A percentile compares a stretch with the other conserved stretches of the same genome.
phyloP scores from a whole-genome alignment of 345 rosid genomes.

The Sisymbrium altissimum region DNA sequence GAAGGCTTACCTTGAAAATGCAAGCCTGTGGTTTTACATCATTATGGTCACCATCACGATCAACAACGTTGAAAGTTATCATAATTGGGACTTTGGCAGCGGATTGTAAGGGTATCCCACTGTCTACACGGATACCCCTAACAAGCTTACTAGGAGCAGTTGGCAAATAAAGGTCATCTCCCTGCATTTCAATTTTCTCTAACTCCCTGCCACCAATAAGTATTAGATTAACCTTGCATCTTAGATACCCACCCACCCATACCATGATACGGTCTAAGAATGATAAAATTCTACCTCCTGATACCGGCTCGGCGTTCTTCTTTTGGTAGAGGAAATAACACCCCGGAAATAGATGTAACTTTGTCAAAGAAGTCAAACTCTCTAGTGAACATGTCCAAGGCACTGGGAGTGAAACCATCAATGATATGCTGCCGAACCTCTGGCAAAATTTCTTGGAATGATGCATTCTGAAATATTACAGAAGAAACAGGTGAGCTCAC shows the following conservation, averaged over 20 bases:
- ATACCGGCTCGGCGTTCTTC: slow-evolving; percentile 98
- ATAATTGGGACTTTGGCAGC: slow-evolving; percentile 98
- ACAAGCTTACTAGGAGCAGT: slow-evolving; percentile 94
- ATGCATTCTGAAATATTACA: slow-evolving; percentile 53
- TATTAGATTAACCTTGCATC: slow-evolving; percentile 19
- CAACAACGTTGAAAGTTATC: slow-evolving; percentile 89
- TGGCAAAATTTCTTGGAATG: slow-evolving; percentile 83
- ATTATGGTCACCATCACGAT: slow-evolving; percentile 63
- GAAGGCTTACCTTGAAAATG: slow-evolving; percentile 80
- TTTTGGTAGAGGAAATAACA: slow-evolving; percentile 70
- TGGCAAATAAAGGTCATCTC: slow-evolving; percentile 90
- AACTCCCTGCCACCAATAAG: slow-evolving; percentile 58
- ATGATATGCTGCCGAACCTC: slow-evolving; percentile 76
- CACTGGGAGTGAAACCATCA: slow-evolving; percentile 76
- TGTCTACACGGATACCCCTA: slow-evolving; percentile 79
- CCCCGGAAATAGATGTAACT: slow-evolving; percentile 95
- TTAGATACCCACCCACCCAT: background rate
- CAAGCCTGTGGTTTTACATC: slow-evolving; percentile 86
- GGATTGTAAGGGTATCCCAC: slow-evolving; percentile 98
- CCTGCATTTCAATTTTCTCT: slow-evolving; percentile 85
- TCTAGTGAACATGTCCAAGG: slow-evolving; percentile 73
- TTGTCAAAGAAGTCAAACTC: slow-evolving; percentile 93
- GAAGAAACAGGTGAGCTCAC: slow-evolving; percentile 1
- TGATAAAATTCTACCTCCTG: slow-evolving; percentile 51
- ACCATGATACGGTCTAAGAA: background rate